A percentile compares a stretch with the other conserved stretches of the same genome.
These are phyloP conservation scores for Oryza glumipatula DNA, from an alignment of 176 grass and related monocot genomes.

Conservation along the genomic window DNA sequence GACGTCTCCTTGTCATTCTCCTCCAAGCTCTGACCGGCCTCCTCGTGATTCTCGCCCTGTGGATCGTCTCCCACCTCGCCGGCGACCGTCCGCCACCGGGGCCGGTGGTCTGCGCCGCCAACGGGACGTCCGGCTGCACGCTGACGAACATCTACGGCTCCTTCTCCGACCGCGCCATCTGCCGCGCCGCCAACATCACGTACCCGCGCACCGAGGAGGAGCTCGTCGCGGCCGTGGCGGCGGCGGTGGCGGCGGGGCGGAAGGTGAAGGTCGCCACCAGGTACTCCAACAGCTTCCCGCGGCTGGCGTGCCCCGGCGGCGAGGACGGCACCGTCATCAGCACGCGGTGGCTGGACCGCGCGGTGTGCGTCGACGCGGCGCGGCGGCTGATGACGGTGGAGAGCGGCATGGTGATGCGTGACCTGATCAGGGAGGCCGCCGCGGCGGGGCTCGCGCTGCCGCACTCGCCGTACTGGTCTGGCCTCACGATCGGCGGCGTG, in stretches of 20 bases:
- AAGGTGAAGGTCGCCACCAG: conserved; percentile 55
- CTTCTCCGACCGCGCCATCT: conserved; percentile 54
- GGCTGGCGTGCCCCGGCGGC: conserved; percentile 53
- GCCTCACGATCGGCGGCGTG: conserved; percentile 59
- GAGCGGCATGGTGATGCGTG: conserved; percentile 38
- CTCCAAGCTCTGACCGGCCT: too few relatives aligned
- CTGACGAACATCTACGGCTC: conserved; percentile 55
- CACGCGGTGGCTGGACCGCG: conserved; percentile 37
- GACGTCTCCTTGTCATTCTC: too few relatives aligned
- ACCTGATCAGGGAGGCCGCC: conserved; percentile 48
- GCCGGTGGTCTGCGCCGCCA: conserved; percentile 34
- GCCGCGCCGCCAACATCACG: conserved; percentile 35
- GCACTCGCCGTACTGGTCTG: conserved; percentile 65
- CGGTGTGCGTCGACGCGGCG: conserved; percentile 11
- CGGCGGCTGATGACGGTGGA: conserved; percentile 37
- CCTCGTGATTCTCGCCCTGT: neutral
- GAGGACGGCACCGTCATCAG: conserved; percentile 32
- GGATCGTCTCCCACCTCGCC: conserved; percentile 1
- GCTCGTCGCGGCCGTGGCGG: conserved; percentile 50
- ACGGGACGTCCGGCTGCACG: conserved; percentile 40
- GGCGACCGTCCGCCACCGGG: conserved; percentile 33
- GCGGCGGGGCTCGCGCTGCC: conserved; percentile 48
- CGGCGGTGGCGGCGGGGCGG: conserved; percentile 9
- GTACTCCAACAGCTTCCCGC: conserved; percentile 62
- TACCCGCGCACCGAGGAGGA: conserved; percentile 63